Conservation (phyloP, 148 eudicot species). For the Dysphania ambrosioides region DNA sequence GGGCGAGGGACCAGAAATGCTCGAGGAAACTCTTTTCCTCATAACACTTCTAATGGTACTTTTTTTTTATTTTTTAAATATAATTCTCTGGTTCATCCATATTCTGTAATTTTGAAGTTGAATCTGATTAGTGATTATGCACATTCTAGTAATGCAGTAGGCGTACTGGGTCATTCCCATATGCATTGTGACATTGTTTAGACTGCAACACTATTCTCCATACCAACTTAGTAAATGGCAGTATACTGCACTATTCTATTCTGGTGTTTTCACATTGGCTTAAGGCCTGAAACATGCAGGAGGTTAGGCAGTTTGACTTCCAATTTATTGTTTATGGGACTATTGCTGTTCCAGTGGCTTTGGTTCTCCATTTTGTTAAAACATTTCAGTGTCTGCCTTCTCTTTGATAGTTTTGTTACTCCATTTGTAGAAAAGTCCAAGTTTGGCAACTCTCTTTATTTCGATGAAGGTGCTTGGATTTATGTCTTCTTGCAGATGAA, state of each 20-base stretch:
- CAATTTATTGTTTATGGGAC: not conserved
- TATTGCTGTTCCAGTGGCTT: not conserved
- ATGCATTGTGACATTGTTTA: not conserved
- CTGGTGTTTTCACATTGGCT: not conserved
- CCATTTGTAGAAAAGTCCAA: not conserved
- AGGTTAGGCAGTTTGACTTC: not conserved
- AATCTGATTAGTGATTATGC: slow-evolving; percentile 3
- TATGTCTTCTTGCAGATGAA: not conserved
- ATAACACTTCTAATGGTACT: slow-evolving; percentile 30
- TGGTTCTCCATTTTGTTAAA: not conserved
- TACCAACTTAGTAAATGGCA: not conserved
- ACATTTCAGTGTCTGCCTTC: not conserved
- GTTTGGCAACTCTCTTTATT: not conserved
- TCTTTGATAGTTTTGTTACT: not conserved
- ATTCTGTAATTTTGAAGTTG: not conserved
- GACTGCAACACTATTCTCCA: not conserved
- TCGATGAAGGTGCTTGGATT: not conserved
- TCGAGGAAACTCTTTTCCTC: slow-evolving; percentile 33
- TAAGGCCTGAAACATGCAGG: not conserved
- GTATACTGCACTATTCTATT: not conserved
- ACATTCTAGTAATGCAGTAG: not conserved
- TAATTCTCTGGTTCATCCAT: slow-evolving; percentile 1
- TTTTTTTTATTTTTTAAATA: slow-evolving; percentile 5
- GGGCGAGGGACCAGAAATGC: slow-evolving; percentile 33
- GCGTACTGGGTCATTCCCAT: not conserved